A percentile compares a stretch with the other conserved stretches of the same genome.
Conservation (phyloP, 192 early-diverging fungal species). For the Coemansia guatemalensis region DNA sequence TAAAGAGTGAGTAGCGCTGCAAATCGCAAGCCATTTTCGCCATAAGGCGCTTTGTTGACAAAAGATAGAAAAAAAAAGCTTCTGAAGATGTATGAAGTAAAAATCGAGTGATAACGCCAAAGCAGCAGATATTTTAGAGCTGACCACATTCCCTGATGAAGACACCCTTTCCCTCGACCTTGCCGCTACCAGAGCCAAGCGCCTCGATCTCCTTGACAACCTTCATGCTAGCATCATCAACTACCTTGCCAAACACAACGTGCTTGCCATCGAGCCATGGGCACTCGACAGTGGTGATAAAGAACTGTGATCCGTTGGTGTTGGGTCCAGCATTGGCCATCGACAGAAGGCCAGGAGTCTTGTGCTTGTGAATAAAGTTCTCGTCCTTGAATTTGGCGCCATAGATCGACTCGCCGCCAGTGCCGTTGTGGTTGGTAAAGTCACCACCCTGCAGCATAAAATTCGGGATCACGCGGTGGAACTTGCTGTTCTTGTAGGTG, state of each 20-base stretch:
- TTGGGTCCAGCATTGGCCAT: constrained; percentile 79
- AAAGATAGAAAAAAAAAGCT: no score
- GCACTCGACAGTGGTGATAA: constrained; percentile 67
- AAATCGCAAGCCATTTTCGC: no score
- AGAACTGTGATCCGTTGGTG: constrained; percentile 85
- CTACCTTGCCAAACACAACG: constrained; percentile 78
- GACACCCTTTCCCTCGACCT: constrained; percentile 58
- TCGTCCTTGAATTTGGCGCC: constrained; percentile 77
- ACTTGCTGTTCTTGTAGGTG: constrained; percentile 65
- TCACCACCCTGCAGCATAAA: constrained; percentile 93
- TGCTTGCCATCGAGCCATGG: constrained; percentile 76
- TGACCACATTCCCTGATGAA: constrained; percentile 75
- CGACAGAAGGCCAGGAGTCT: constrained; percentile 63
- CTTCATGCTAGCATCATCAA: constrained; percentile 64
- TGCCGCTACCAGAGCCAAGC: constrained; percentile 46
- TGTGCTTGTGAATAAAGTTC: constrained; percentile 70
- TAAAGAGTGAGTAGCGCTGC: background rate
- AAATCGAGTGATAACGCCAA: no score
- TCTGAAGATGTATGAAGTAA: no score
- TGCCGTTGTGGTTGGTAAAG: constrained; percentile 73
- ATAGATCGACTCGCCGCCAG: constrained; percentile 78
- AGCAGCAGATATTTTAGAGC: constrained; percentile 2
- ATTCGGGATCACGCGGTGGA: constrained; percentile 82
- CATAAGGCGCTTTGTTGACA: no score
- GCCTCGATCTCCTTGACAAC: constrained; percentile 77